Evolutionary conservation across 108 stramenopile genomes (phyloP).

Genomic region (Aurantiochytrium sp.): DNA sequence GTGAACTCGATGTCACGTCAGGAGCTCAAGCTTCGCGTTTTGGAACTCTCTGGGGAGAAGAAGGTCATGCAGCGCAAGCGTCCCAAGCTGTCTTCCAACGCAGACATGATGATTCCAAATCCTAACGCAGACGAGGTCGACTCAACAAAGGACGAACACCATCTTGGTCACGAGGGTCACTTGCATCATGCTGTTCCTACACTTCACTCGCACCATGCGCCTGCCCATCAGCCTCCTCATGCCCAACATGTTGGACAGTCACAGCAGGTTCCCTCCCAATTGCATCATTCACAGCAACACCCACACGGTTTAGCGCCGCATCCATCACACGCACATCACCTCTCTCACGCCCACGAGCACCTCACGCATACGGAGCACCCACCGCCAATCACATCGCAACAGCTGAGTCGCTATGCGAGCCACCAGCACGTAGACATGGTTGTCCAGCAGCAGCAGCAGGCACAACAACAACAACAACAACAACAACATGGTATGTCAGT

Average conservation of each 20-base stretch:
- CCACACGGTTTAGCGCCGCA: too few species aligned
- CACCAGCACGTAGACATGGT: too few species aligned
- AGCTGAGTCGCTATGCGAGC: background rate
- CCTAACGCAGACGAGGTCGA: background rate
- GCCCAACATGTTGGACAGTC: background rate
- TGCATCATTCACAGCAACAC: too few species aligned
- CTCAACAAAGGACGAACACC: background rate
- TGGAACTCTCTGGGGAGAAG: background rate
- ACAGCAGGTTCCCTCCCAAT: too few species aligned
- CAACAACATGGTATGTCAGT: too few species aligned
- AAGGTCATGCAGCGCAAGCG: background rate
- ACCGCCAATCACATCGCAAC: background rate
- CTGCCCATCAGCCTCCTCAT: background rate
- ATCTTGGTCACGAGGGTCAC: background rate
- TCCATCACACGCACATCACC: too few species aligned
- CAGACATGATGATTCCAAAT: background rate
- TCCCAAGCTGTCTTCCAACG: background rate
- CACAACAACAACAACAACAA: too few species aligned
- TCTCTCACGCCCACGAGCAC: background rate
- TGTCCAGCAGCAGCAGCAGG: too few species aligned
- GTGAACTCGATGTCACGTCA: background rate
- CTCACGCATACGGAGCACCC: background rate
- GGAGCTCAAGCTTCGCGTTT: background rate
- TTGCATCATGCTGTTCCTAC: background rate
- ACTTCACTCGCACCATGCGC: background rate